Base-by-base conservation (phyloP, 2,329 filamentous ascomycete genomes). In the Microdochium trichocladiopsis region DNA sequence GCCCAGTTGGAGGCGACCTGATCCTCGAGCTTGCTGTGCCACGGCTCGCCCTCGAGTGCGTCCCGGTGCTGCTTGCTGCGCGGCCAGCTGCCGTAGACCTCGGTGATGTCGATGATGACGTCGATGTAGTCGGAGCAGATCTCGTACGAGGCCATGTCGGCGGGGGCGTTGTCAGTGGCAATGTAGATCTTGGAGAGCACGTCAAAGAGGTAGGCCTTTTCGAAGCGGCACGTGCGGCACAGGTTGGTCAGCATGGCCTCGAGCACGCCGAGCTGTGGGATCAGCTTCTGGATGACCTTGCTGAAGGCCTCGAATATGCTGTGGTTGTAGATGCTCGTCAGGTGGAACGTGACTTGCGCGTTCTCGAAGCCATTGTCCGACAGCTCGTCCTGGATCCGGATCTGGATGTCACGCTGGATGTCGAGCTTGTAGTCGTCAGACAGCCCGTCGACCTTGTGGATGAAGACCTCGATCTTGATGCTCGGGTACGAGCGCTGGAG, bases 91-190 rank as follows among this genome's bases (percentile, higher is more conserved):
- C 92, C 93, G 65, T 96, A 99, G 37, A 99, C 87, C 66, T 97
- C 93, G 25, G 90, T 94, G 51, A 97, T 88, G 67, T 99, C 94
- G 53, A 97, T 93, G 56, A 99, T 95, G 55, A 97, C 91, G 68
- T 99, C 94, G 60, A 99, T 96, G 67, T 96, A 97, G 67, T 99
- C 94, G 49, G 90, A 95, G 73, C 94, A 99, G 64, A 97, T 95
- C 72, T 97, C 94, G 69, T 99, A 99, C 66, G 89, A 93, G 43
- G 89, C 88, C 79, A 96, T 94, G 64, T 97, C 93, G 28, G 93
- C 90, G 0, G 93, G 93, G 37, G 89, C 87, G 25, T 87, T 94
- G 68, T 99, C 94, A 4, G 93, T 96, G 1, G 94, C 94, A 60
- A 99, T 95, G 73, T 99, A 99, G 56, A 99, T 96, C 74, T 99